Conservation (phyloP, 164 flowering plant species). For the Sedum album region DNA sequence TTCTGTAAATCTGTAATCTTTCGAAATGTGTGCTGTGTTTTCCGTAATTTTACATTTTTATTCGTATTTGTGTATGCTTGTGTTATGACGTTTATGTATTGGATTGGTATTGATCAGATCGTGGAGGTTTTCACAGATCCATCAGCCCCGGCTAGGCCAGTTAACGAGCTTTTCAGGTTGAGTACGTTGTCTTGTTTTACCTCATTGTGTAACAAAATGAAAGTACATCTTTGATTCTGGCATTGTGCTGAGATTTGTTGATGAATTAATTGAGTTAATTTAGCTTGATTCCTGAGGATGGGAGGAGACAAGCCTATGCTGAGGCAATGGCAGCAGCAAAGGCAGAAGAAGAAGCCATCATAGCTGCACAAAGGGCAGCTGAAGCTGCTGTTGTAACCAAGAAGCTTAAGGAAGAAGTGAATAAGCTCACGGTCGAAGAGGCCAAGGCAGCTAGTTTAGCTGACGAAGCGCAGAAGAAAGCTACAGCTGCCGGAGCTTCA, state of each 20-base stretch:
- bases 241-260: not conserved
- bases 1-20: not conserved
- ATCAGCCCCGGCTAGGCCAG: conserved; percentile 47
- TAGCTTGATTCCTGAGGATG: conserved; percentile 85
- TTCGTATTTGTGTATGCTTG: too few relatives aligned
- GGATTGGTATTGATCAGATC: conserved; percentile 37
- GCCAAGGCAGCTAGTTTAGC: conserved; percentile 42
- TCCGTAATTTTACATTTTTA: too few relatives aligned
- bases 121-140: conserved; percentile 72
- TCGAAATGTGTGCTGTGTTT: too few relatives aligned
- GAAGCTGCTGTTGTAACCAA: conserved; percentile 57
- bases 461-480: conserved; percentile 56
- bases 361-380: conserved; percentile 50
- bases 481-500: conserved; percentile 52
- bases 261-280: not conserved
- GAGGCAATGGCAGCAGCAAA: conserved; percentile 62
- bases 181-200: not conserved
- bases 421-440: conserved; percentile 48
- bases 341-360: conserved; percentile 69
- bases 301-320: conserved; percentile 68
- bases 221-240: not conserved
- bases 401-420: conserved; percentile 48
- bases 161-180: conserved; percentile 75
- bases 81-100: too few relatives aligned
- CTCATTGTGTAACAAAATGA: not conserved